phyloP scores from a whole-genome alignment of 2,329 filamentous ascomycete genomes.

The Monilinia aucupariae region DNA sequence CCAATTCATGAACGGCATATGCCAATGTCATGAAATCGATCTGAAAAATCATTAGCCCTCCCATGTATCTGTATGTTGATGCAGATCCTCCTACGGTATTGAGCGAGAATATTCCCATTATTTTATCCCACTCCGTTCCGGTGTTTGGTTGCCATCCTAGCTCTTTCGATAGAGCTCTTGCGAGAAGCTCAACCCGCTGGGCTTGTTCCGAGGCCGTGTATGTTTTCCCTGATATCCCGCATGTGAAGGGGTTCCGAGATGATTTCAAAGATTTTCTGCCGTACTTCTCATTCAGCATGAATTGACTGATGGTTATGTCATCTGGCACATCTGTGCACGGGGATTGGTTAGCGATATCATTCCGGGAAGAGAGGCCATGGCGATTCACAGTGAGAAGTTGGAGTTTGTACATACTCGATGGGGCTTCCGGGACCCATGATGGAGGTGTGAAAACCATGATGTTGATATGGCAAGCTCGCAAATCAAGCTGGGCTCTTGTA shows the following conservation, averaged over 20 bases:
- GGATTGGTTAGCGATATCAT: constrained; percentile 12
- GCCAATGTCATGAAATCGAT: constrained; percentile 69
- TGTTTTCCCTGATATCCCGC: constrained; percentile 64
- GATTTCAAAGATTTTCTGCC: constrained; percentile 59
- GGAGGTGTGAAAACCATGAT: constrained; percentile 50
- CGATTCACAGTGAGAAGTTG: background rate
- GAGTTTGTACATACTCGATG: constrained; percentile 42
- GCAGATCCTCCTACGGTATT: constrained; percentile 57
- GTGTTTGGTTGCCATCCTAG: constrained; percentile 65
- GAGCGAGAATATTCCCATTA: constrained; percentile 69
- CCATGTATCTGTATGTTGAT: background rate
- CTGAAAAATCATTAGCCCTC: constrained; percentile 36
- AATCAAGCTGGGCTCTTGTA: background rate
- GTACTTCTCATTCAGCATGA: constrained; percentile 68
- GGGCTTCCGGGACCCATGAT: constrained; percentile 55
- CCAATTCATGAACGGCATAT: constrained; percentile 68
- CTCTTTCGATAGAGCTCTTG: constrained; percentile 63
- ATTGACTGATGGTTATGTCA: constrained; percentile 67
- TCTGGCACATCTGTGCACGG: constrained; percentile 48
- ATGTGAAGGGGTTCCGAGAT: constrained; percentile 68
- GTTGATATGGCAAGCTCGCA: background rate
- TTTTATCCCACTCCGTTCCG: constrained; percentile 76
- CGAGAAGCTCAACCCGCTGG: constrained; percentile 59
- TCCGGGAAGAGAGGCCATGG: background rate
- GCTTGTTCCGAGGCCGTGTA: constrained; percentile 60